Percentiles rank a stretch among this genome's conserved stretches.
phyloP scores from a whole-genome alignment of 2,329 filamentous ascomycete genomes.

The Catunica adiposa region DNA sequence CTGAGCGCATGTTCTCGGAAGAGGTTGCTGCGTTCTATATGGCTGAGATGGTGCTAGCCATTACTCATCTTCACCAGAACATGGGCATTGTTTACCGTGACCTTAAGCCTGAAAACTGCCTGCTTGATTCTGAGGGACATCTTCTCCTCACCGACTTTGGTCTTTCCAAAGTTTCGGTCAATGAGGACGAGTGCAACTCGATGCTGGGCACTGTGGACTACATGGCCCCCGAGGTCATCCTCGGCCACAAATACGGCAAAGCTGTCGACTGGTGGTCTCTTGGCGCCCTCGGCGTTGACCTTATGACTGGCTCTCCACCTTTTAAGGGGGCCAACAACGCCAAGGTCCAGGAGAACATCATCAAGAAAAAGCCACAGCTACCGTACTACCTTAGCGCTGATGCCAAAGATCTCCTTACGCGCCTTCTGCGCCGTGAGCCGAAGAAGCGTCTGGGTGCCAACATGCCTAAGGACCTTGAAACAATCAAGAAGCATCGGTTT shows the following conservation, averaged over 20 bases:
- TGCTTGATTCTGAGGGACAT: conserved; percentile 81
- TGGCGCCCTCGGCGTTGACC: conserved; percentile 77
- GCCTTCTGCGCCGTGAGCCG: conserved; percentile 82
- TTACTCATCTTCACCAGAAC: conserved; percentile 81
- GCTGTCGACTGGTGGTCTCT: conserved; percentile 98
- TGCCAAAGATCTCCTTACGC: conserved; percentile 82
- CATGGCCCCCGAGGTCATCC: conserved; percentile 93
- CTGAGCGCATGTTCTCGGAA: conserved; percentile 91
- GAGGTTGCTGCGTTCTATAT: conserved; percentile 89
- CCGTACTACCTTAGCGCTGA: conserved; percentile 86
- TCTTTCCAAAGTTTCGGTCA: conserved; percentile 80
- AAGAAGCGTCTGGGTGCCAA: conserved; percentile 73
- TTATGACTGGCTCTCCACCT: conserved; percentile 82
- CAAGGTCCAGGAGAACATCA: conserved; percentile 90
- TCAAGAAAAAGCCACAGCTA: conserved; percentile 75
- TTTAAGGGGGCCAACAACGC: conserved; percentile 82
- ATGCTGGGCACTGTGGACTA: conserved; percentile 93
- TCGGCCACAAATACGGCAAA: conserved; percentile 77
- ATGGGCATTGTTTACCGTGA: conserved; percentile 93
- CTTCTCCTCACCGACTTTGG: conserved; percentile 93
- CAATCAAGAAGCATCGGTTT: conserved; percentile 84
- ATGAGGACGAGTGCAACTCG: conserved; percentile 62
- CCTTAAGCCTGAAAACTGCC: conserved; percentile 93
- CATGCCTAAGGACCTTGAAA: conserved; percentile 74
- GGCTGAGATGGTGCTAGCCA: conserved; percentile 89